Evolutionary conservation across 805 yeast species (phyloP).

Genomic region (Metschnikowia cerradonensis): DNA sequence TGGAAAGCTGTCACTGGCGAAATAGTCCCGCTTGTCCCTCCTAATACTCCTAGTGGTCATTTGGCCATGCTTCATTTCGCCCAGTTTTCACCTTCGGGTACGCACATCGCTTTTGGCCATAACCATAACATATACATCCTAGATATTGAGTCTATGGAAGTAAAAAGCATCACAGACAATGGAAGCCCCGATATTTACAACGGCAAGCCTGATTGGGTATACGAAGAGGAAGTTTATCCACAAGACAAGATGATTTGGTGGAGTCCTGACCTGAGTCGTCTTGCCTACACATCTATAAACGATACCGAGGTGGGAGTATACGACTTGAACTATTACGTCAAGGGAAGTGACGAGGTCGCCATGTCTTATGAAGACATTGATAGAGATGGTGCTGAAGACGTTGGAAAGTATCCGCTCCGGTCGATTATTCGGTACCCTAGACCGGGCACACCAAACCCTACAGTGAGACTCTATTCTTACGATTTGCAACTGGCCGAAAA

Average conservation of each 20-base stretch:
- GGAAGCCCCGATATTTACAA: constrained; percentile 53
- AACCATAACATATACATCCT: constrained; percentile 53
- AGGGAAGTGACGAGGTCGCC: constrained; percentile 19
- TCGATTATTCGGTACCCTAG: constrained; percentile 61
- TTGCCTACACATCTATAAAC: constrained; percentile 54
- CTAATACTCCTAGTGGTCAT: constrained; percentile 5
- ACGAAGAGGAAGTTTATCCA: constrained; percentile 72
- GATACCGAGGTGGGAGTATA: constrained; percentile 57
- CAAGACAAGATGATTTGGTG: constrained; percentile 66
- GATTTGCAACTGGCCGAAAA: constrained; percentile 22
- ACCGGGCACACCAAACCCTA: constrained; percentile 65
- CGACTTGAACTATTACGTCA: constrained; percentile 49
- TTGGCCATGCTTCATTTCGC: constrained; percentile 34
- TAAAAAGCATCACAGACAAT: constrained; percentile 42
- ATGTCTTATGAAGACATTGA: constrained; percentile 9
- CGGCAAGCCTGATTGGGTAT: constrained; percentile 81
- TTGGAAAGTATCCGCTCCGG: constrained; percentile 45
- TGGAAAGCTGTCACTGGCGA: constrained; percentile 23
- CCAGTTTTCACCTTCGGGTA: constrained; percentile 59
- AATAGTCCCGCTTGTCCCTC: constrained; percentile 35
- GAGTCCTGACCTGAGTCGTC: constrained; percentile 56
- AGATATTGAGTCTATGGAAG: constrained; percentile 23
- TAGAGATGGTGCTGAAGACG: constrained; percentile 6
- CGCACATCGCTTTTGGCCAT: constrained; percentile 51
- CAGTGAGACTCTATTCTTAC: constrained; percentile 43